Evolutionary conservation across 305 asterid genomes (phyloP), one percentile per base, ranked within the genome.

Genomic region (Fraxinus paxiana): DNA sequence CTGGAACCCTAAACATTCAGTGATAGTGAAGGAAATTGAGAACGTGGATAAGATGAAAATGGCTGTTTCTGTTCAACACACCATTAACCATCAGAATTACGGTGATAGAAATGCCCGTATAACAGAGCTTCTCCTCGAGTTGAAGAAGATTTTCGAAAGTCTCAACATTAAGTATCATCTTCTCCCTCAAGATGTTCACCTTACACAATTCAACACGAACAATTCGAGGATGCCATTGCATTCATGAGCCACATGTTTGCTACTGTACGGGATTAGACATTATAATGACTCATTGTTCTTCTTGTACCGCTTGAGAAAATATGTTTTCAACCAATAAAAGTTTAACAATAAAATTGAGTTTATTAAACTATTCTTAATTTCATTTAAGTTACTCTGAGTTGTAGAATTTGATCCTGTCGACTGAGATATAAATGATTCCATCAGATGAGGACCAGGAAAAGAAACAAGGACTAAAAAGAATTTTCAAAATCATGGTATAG

Each of bases 81-180:
- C 94, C 7, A 92, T 92, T 73, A 90, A 90, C 86, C 91, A 87
- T 81, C 97, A 92, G 73, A 87, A 89, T 80, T 88, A 87, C 12
- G 88, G 90, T 4, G 97, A 92, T 26, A 80, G 91, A 81, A 89
- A 81, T 76, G 72, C 34, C 10, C 79, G 94, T 6, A 83, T 86
- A 74, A 85, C 94, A 0, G 93, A 90, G 31, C 83, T 92, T 48
- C 69, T 92, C 20, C 82, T 92, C 10, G 94, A 92, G 88, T 48
- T 92, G 85, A 92, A 90, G 90, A 92, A 81, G 82, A 90, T 90
- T 9, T 88, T 90, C 10, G 94, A 89, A 73, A 78, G 67, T 73
- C 93, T 88, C 63, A 78, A 82, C 79, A 83, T 92, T 17, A 88
- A 82, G 63, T 89, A 90, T 77, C 86, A 80, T 83, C 92, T 92